Base-by-base conservation (phyloP, 1,284 basidiomycete species). In the Trametes versicolor region DNA sequence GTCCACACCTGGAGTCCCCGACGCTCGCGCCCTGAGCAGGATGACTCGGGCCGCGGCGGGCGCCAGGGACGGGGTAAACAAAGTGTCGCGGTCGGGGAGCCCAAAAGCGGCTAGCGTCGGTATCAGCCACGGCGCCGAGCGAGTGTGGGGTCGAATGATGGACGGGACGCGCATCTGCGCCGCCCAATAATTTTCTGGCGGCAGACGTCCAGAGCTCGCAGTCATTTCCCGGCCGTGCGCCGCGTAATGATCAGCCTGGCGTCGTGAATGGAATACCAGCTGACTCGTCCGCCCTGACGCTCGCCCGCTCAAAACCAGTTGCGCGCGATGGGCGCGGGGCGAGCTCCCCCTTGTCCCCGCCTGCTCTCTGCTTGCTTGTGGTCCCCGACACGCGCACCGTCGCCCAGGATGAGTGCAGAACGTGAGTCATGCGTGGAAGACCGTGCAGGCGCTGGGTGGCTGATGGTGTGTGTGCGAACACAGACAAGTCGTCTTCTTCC, bases 261-360 rank as follows among this genome's bases (percentile, higher is more conserved):
- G 49, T 52, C 49, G 48, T 51, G 61, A 62, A 56, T 57, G 61
- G 61, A 36, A 49, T 39, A 49, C 54, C 61, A 62, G 48, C 61
- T 62, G 61, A 62, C 61, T 62, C 61, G 54, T 47, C 59, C 48
- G 45, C 45, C 48, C 61, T 52, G 61, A 54, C 61, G 61, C 61
- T 32, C 37, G 37, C 36, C 32, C 55, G 19, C 32, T 50, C 53
- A 54, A 45, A 62, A 52, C 37, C 48, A 29, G 23, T 6, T 21
- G 43, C 13, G 13, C 25, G 23, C n/a, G 19, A 23, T 34, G 5
- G 7, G 21, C 2, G n/a, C 53, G 41, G 17, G 23, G 10, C 15
- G 32, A 21, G 19, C 45, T 45, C 32, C 47, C n/a, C 29, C 54
- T 49, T 25, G 29, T 32, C 41, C 48, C 62, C 52, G 37, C 47